Evolutionary conservation across 352 stramenopile genomes (phyloP).

Genomic region (Globisporangium lucens): DNA sequence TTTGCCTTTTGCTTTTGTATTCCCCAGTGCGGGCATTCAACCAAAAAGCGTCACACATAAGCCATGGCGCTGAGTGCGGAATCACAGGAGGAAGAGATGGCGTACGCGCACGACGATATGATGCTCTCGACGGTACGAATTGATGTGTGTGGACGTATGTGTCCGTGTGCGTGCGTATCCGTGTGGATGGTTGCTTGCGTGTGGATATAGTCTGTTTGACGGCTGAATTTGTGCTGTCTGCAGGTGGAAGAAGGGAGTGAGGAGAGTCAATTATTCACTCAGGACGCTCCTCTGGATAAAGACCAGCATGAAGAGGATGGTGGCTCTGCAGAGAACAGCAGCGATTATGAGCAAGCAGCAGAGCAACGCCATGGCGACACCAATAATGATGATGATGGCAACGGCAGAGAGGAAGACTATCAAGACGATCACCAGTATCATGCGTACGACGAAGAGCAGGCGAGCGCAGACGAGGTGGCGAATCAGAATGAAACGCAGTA

Average conservation of each 20-base stretch:
- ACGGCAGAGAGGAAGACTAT: not conserved
- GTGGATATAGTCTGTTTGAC: not conserved
- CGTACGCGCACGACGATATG: slow-evolving; percentile 1
- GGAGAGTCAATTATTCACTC: slow-evolving; percentile 5
- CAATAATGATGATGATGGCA: not conserved
- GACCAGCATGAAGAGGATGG: not conserved
- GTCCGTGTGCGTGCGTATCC: not conserved
- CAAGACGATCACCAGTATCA: not conserved
- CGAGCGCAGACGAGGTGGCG: not conserved
- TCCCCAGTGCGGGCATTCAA: not conserved
- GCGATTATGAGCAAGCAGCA: not conserved
- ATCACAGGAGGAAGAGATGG: slow-evolving; percentile 3
- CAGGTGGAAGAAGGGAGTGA: slow-evolving; percentile 12
- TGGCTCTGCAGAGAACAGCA: not conserved
- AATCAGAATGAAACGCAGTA: not conserved
- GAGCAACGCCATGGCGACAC: not conserved
- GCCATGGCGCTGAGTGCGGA: slow-evolving; percentile 6
- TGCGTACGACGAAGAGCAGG: not conserved
- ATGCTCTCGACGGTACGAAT: slow-evolving; percentile 5
- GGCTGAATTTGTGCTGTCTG: not conserved
- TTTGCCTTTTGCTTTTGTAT: not conserved
- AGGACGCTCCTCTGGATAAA: not conserved
- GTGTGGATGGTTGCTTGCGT: not conserved
- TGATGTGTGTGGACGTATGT: not conserved
- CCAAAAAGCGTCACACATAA: not conserved